Evolutionary conservation across 2,329 filamentous ascomycete genomes (phyloP), one percentile per base, ranked within the genome.

Genomic region (Didymella keratinophila): DNA sequence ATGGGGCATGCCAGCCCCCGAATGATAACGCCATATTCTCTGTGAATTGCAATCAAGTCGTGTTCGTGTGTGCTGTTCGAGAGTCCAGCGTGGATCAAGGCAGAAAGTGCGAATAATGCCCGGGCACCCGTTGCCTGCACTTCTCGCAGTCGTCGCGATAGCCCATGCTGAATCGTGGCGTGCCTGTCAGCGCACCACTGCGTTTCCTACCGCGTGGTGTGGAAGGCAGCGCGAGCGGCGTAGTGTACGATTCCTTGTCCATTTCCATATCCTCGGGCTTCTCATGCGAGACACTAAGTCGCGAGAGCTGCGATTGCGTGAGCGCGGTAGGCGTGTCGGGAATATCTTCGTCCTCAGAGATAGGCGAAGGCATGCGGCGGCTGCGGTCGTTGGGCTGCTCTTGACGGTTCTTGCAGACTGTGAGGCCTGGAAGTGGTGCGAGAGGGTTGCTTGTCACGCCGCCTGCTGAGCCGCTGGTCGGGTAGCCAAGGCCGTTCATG

Each of bases 101-200:
- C 18, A 80, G 59, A 58, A 82, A 82, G 63, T 83, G 81, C 55
- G 80, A 80, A 71, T 82, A 81, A 57, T 83, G 81, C 0, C 81
- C 81, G 1, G 80, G 81, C n/a, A 83, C 78, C 52, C 76, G 69
- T 60, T 75, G 70, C 52, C 74, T 71, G 63, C 81, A 83, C 67
- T 82, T 83, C 45, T 82, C 79, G 63, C 81, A 83, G 60, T 83
- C 81, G 11, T 80, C 76, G 27, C 80, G 71, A 61, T 78, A 83
- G 14, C 81, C 81, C 77, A 83, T 81, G 60, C 77, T 78, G 56
- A 81, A 78, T 37, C 78, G 71, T 23, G 75, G 74, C 11, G 70
- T 71, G 11, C 71, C 71, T 8, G 71, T 74, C 42, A 78, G 62
- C 16, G 76, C 76, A 41, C 76, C 77, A 52, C 75, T 78, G 48